Percentiles rank a stretch among this genome's conserved stretches.
These are phyloP conservation scores for Cystobasidium onofrii DNA, from an alignment of 768 basidiomycete species.

Conservation along the genomic window DNA sequence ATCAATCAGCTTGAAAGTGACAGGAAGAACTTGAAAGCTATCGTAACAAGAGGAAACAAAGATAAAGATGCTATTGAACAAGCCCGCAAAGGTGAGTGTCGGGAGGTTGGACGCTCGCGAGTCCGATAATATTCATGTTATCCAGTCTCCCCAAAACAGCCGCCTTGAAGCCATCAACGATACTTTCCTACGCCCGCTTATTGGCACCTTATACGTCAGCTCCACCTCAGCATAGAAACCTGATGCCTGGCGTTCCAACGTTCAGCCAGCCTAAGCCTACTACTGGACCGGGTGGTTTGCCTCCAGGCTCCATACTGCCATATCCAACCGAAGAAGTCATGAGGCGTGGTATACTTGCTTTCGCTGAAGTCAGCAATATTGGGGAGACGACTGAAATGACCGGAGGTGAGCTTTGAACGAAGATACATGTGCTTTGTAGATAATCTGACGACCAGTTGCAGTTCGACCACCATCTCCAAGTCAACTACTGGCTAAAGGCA, in stretches of 20 bases:
- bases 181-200: conserved; percentile 38
- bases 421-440: neutral
- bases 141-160: neutral
- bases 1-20: conserved; percentile 8
- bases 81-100: conserved; percentile 15
- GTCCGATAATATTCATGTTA: too few species aligned
- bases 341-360: conserved; percentile 38
- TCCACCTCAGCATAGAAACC: conserved; percentile 25
- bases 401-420: conserved; percentile 27
- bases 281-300: conserved; percentile 30
- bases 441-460: neutral
- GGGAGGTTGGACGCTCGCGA: too few species aligned
- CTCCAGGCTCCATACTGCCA: conserved; percentile 36
- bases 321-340: conserved; percentile 40
- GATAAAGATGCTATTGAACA: conserved; percentile 5
- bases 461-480: conserved; percentile 14
- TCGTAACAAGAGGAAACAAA: conserved; percentile 10
- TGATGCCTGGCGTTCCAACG: neutral
- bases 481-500: neutral
- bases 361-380: conserved; percentile 24
- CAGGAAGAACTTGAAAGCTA: neutral
- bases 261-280: conserved; percentile 24
- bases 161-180: neutral
- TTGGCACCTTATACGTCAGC: conserved; percentile 39
- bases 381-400: conserved; percentile 36